Conservation (phyloP, 441 rosid genomes). For the Eugenia klotzschiana region DNA sequence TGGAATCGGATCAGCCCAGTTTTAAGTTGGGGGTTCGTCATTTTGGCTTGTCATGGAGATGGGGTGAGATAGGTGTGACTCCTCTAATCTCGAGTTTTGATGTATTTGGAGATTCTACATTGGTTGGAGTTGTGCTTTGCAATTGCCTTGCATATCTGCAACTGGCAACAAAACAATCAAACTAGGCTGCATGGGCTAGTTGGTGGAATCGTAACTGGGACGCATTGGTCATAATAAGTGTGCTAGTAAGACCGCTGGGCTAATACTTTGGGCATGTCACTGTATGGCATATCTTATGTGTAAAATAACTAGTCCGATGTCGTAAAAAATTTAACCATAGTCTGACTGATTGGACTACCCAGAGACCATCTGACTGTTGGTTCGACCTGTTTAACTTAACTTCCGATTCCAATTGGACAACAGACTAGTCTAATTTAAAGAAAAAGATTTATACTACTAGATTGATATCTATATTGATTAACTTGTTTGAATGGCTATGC, state of each 20-base stretch:
- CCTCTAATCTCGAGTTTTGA: neutral
- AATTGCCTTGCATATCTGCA: neutral
- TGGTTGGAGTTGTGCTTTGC: neutral
- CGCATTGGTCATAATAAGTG: neutral
- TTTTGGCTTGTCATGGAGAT: neutral
- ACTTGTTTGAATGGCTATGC: neutral
- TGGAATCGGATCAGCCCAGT: neutral
- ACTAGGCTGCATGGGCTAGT: neutral
- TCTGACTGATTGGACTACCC: neutral
- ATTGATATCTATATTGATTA: neutral
- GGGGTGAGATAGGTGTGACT: neutral
- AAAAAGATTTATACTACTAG: neutral
- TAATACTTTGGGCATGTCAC: neutral
- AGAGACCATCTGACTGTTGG: neutral
- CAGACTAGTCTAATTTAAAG: neutral
- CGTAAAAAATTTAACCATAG: neutral
- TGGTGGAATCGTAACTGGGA: neutral
- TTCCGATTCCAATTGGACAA: neutral
- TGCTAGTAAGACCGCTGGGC: neutral
- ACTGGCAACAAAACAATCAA: neutral
- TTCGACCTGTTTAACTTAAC: neutral
- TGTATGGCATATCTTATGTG: neutral
- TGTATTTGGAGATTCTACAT: neutral
- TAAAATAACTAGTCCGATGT: neutral
- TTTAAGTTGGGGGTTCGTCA: neutral